Base-by-base conservation (phyloP, 2,329 filamentous ascomycete species). In the Aspergillus aculeatus region DNA sequence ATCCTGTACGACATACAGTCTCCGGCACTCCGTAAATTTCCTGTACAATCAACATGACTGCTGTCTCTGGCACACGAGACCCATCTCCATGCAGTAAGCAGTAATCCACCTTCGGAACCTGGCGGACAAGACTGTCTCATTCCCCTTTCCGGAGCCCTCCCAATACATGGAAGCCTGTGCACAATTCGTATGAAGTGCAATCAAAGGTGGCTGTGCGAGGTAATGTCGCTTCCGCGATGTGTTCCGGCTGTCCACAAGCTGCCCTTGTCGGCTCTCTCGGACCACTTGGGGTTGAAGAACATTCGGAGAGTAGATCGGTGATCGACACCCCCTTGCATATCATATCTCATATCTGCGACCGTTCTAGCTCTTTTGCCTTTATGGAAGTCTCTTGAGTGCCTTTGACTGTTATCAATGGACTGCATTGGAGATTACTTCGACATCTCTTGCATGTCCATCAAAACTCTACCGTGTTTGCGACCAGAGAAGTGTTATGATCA, bases 281-380 rank as follows among this genome's bases (percentile, higher is more conserved):
- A 19, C 32, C 41, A 55, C 32, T 55, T 35, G 19, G 19, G 21
- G 24, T 21, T 29, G 41, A 55, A 47, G 26, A 55, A 12, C 11
- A n/a, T 11, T 29, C 53, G 53, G 53, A 54, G 31, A 55, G 53
- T 47, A 55, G 53, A 47, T 55, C 53, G 47, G 41, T 55, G 53
- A 55, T 55, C 53, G 53, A 29, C 53, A 14, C 53, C 47, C 52
- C 53, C 53, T 55, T 55, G 53, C 53, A 55, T 55, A 55, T 35
- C 12, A 19, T 26, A 31, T 50, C 48, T 19, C 48, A 26, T 14
- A 12, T 49, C 24, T 50, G 23, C 14, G 16, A 44, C 38, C 38
- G 38, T 44, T 44, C 38, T 7, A 44, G 38, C 16, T 44, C 38
- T 44, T 44, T 44, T 16, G 38, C 38, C 16, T 7, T 16, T 19